These are phyloP conservation scores for Chytridium lagenaria DNA, from an alignment of 371 early-diverging fungal genomes.

Conservation along the genomic window DNA sequence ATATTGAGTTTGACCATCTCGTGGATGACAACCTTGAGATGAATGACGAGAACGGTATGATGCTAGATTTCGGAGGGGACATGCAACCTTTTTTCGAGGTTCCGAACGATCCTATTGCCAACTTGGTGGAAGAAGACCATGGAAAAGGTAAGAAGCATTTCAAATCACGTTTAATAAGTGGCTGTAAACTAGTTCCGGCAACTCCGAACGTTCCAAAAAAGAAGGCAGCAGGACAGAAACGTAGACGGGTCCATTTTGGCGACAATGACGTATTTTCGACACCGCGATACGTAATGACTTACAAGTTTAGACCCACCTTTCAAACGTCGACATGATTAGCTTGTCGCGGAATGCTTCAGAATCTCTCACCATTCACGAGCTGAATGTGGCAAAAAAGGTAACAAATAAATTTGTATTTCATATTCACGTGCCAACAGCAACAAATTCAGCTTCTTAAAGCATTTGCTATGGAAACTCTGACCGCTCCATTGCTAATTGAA, in stretches of 20 bases:
- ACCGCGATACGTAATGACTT: background rate
- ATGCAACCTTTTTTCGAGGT: background rate
- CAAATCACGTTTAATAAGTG: no score
- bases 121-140: background rate
- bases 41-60: background rate
- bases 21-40: background rate
- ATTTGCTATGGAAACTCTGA: no score
- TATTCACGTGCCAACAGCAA: no score
- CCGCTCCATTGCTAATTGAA: no score
- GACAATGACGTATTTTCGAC: background rate
- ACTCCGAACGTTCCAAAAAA: background rate
- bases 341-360: background rate
- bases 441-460: no score
- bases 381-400: background rate
- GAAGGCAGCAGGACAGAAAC: background rate
- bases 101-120: background rate
- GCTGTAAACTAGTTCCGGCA: background rate
- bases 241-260: conserved; percentile 12
- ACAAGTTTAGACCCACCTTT: background rate
- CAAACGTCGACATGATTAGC: background rate
- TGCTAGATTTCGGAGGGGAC: background rate
- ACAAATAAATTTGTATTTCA: no score
- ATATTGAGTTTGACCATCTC: background rate
- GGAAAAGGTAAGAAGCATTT: no score
- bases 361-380: background rate